Base-by-base conservation (phyloP, 306 rosid genomes). In the Morella rubra region DNA sequence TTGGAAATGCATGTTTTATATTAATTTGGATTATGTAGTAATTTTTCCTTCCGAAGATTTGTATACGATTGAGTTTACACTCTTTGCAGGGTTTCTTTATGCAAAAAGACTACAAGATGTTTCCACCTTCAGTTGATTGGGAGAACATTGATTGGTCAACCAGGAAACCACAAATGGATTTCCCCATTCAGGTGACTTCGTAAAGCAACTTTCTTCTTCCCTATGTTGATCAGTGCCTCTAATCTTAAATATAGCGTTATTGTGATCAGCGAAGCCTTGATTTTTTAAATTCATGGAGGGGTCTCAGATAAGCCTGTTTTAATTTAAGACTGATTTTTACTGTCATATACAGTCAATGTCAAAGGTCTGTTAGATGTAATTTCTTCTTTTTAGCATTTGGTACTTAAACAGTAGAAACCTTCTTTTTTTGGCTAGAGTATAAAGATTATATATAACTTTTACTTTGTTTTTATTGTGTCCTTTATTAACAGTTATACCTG, bases 31-130 rank as follows among this genome's bases (percentile, higher is more conserved):
- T 18, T 49, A 53, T 71, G 40, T 55, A 60, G 80, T 72, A 53
- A 10, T 27, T 61, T n/a, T 55, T 54, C 18, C 41, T 82, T 62
- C 24, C n/a, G 19, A 68, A 42, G 20, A 74, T 62, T 67, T 82
- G 62, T 66, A 74, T 69, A 73, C 81, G 12, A 53, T 54, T 3
- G 5, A 51, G 27, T 58, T 44, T 76, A 7, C 73, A 68, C 79
- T 73, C 66, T 56, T 50, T 78, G 76, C 78, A 95, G 98, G 98
- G 98, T 51, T 95, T 95, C 91, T 95, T 95, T 82, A 92, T 92
- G 98, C 98, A 95, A 87, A 92, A 83, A 67, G 98, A 95, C 90
- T 95, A 95, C 89, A 95, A 95, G 88, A 92, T 95, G 97, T 92
- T 95, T 85, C 98, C 98, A 47, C 97, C 98, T 71, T 81, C 96